These are phyloP conservation scores for Suhomyces bribrorum DNA, from an alignment of 1,139 yeast species.

Conservation along the genomic window DNA sequence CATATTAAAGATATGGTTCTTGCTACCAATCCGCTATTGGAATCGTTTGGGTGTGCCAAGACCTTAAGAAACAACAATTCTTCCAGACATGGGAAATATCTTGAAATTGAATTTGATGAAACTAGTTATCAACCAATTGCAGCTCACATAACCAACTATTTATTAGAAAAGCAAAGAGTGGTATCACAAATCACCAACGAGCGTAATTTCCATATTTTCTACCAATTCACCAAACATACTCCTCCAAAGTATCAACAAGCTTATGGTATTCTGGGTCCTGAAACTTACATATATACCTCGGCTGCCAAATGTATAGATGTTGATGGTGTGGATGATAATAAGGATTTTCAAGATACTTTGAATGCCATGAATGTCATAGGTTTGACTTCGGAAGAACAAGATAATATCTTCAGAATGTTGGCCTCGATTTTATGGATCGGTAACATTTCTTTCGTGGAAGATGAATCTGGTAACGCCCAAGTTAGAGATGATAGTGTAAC, in stretches of 20 bases:
- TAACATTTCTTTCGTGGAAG: conserved; percentile 81
- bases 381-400: conserved; percentile 77
- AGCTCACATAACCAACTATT: conserved; percentile 92
- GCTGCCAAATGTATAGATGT: conserved; percentile 85
- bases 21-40: conserved; percentile 95
- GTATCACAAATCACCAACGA: conserved; percentile 91
- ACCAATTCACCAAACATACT: conserved; percentile 92
- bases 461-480: conserved; percentile 82
- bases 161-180: conserved; percentile 92
- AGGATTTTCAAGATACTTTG: conserved; percentile 78
- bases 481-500: conserved; percentile 86
- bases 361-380: conserved; percentile 90
- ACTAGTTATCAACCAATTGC: conserved; percentile 82
- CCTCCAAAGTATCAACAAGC: conserved; percentile 78
- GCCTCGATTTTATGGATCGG: conserved; percentile 95
- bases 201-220: conserved; percentile 95
- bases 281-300: conserved; percentile 85
- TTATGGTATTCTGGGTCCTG: conserved; percentile 92
- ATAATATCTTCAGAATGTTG: conserved; percentile 80
- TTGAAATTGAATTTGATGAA: conserved; percentile 84
- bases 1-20: conserved; percentile 95
- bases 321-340: conserved; percentile 79
- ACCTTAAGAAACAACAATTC: conserved; percentile 95
- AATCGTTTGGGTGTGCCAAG: conserved; percentile 98
- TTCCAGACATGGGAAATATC: conserved; percentile 95